Evolutionary conservation across 306 rosid species (phyloP), one percentile per base, ranked within the genome.

Genomic region (Cercis canadensis): DNA sequence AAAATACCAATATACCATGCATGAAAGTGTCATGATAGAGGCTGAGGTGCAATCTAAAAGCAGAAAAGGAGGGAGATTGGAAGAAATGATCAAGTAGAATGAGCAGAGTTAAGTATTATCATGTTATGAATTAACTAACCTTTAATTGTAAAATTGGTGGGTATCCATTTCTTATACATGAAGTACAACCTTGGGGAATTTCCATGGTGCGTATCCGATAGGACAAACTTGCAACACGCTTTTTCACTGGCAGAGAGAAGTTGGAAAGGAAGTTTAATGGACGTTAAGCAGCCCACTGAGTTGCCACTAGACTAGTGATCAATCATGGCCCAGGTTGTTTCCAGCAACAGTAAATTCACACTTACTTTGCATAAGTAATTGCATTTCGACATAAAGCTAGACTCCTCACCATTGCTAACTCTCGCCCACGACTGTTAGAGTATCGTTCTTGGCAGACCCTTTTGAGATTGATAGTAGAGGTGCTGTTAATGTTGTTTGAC

Each of bases 121-220:
- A 47, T 15, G 16, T 49, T 0, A 47, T 14, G 53, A 49, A 15
- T 65, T 10, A 67, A 49, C 57, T n/a, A 61, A 93, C 98, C 98
- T 87, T 52, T 81, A 21, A 90, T 80, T 34, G 89, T 90, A 70
- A 85, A 87, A 84, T 82, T 83, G 69, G 92, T 73, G 15, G 88
- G 78, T 66, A 88, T 76, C 98, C 98, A 93, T 84, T 89, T 87
- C 86, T 87, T 93, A 71, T 88, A 88, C 70, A 93, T 87, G 90
- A 90, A 93, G 63, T 87, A 86, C 80, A 90, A 76, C 84, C 96
- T 82, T 2, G 89, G 90, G 36, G 92, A 85, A 70, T 86, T 96
- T 79, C 94, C 92, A 8, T 80, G 92, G 69, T 87, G 92, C 14
- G 94, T 88, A 70, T 90, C 98, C 1, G 96, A 90, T 57, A 90